A percentile compares a stretch with the other conserved stretches of the same genome.
phyloP scores from a whole-genome alignment of 129 eudicot genomes.

The Calendula officinalis region DNA sequence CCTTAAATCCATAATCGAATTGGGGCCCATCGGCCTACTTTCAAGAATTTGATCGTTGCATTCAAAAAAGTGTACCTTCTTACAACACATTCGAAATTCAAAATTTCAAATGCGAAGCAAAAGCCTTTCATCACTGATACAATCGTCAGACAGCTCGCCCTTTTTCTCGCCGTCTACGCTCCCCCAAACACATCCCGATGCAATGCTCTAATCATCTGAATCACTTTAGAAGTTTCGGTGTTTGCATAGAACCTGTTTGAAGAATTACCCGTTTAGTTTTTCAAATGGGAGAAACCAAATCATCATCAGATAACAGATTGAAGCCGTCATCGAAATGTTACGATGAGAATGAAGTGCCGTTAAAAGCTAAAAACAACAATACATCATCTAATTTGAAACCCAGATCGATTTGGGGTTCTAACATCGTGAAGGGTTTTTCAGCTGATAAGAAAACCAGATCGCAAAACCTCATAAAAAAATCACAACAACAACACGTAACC shows the following conservation, averaged over 20 bases:
- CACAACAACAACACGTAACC: constrained; percentile 29
- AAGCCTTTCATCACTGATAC: neutral
- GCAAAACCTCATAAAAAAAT: constrained; percentile 33
- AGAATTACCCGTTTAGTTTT: neutral
- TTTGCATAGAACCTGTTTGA: constrained; percentile 7
- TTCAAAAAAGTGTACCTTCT: constrained; percentile 4
- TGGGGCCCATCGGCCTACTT: constrained; percentile 19
- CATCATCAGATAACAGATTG: constrained; percentile 43
- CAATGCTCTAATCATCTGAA: constrained; percentile 1
- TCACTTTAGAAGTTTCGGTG: neutral
- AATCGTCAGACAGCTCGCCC: constrained; percentile 31
- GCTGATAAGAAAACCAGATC: constrained; percentile 60
- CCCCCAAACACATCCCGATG: constrained; percentile 25
- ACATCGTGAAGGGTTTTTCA: constrained; percentile 76
- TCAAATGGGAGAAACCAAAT: constrained; percentile 59
- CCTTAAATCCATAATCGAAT: neutral
- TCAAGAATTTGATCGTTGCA: constrained; percentile 37
- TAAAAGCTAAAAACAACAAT: constrained; percentile 38
- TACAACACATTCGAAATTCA: constrained; percentile 45
- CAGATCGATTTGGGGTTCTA: constrained; percentile 77
- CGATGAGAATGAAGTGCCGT: constrained; percentile 67
- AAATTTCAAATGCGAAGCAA: constrained; percentile 34
- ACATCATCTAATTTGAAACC: constrained; percentile 44
- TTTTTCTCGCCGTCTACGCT: constrained; percentile 28
- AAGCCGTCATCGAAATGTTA: constrained; percentile 44